phyloP scores from a whole-genome alignment of 768 basidiomycete genomes.

The Crucibulum laeve region DNA sequence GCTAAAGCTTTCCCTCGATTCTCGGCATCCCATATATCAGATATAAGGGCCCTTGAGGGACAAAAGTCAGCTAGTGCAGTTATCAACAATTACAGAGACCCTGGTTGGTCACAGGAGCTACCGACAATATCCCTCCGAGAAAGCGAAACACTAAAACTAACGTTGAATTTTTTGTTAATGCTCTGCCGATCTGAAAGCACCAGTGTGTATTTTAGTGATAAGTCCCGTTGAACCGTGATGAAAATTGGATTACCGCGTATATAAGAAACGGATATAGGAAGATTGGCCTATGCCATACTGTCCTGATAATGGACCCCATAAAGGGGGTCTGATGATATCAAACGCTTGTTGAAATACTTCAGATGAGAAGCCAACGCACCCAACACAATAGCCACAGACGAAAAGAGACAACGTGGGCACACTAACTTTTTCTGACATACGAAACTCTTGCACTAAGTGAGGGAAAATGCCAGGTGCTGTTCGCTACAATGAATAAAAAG shows the following conservation, averaged over 20 bases:
- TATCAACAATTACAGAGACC: slow-evolving; percentile 29
- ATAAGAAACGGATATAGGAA: slow-evolving; percentile 53
- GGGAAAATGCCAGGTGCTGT: slow-evolving; percentile 43
- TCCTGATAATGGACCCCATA: slow-evolving; percentile 56
- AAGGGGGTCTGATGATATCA: slow-evolving; percentile 37
- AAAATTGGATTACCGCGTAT: slow-evolving; percentile 38
- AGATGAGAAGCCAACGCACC: slow-evolving; percentile 20
- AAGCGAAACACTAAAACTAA: slow-evolving; percentile 69
- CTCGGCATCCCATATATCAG: slow-evolving; percentile 60
- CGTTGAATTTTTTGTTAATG: slow-evolving; percentile 55
- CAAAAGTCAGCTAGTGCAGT: slow-evolving; percentile 2
- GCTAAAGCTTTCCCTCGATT: slow-evolving; percentile 63
- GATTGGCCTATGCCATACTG: slow-evolving; percentile 57
- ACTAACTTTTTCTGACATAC: slow-evolving; percentile 45
- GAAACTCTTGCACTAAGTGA: slow-evolving; percentile 40
- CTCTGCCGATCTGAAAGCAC: slow-evolving; percentile 62
- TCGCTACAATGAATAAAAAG: slow-evolving; percentile 1
- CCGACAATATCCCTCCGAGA: slow-evolving; percentile 66
- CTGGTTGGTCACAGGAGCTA: slow-evolving; percentile 67
- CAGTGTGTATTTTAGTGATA: slow-evolving; percentile 12
- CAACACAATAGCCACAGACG: slow-evolving; percentile 65
- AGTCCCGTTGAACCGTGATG: not conserved
- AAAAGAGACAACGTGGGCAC: slow-evolving; percentile 58
- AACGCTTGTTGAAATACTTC: not conserved
- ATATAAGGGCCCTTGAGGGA: slow-evolving; percentile 38